These are phyloP conservation scores for Kuraishia floccosa DNA, from an alignment of 805 yeast genomes.

Conservation along the genomic window DNA sequence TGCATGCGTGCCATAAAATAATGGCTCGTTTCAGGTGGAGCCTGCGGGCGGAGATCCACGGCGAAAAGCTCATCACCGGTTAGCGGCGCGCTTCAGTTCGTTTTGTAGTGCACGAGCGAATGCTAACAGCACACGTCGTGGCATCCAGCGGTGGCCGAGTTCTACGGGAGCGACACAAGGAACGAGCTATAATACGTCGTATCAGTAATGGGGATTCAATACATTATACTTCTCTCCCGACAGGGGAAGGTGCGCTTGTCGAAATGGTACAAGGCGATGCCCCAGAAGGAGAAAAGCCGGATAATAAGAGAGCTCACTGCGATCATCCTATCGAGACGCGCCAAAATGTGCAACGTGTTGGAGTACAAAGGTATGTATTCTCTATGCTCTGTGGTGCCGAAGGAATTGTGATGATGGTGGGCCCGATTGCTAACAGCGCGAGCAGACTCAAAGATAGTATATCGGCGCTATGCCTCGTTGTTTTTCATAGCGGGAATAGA, in stretches of 20 bases:
- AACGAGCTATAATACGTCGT: neutral
- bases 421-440: conserved; percentile 4
- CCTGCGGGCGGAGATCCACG: no score
- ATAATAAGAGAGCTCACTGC: conserved; percentile 82
- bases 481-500: conserved; percentile 86
- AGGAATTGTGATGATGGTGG: neutral
- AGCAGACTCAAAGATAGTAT: conserved; percentile 67
- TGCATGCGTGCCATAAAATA: no score
- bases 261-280: conserved; percentile 82
- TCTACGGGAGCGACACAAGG: conserved; percentile 8
- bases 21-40: no score
- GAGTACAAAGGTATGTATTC: conserved; percentile 58
- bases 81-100: no score
- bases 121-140: neutral
- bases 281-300: conserved; percentile 79
- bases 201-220: conserved; percentile 63
- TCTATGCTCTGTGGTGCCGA: no score
- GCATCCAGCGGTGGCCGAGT: neutral
- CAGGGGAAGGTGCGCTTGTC: conserved; percentile 92
- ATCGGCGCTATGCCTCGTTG: conserved; percentile 86
- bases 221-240: conserved; percentile 71
- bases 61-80: no score
- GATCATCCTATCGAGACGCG: conserved; percentile 69
- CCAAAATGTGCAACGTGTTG: conserved; percentile 91
- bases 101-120: no score